Evolutionary conservation across 2,329 filamentous ascomycete genomes (phyloP).

Genomic region (Nemania serpens): DNA sequence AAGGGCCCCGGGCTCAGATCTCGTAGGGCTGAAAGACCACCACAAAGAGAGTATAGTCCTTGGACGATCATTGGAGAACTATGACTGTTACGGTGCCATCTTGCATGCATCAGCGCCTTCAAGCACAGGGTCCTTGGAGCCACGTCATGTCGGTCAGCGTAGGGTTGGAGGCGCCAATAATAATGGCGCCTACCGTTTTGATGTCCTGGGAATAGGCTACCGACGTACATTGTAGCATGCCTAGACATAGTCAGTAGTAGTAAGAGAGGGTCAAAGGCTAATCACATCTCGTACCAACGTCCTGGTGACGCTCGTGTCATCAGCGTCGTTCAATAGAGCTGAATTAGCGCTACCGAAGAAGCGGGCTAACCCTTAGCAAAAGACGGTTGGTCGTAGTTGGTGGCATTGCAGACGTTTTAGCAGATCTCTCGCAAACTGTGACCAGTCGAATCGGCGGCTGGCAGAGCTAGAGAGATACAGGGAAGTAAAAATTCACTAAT

Average conservation of each 20-base stretch:
- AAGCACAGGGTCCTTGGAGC: conserved; percentile 22
- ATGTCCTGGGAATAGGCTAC: conserved; percentile 4
- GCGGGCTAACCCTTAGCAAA: conserved; percentile 5
- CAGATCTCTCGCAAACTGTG: conserved; percentile 15
- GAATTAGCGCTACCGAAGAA: conserved; percentile 17
- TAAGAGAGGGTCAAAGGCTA: conserved; percentile 11
- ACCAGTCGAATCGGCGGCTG: conserved; percentile 2
- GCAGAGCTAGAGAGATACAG: background rate
- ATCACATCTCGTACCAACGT: conserved; percentile 16
- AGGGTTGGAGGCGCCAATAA: conserved; percentile 17
- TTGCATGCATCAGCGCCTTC: conserved; percentile 23
- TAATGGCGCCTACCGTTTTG: conserved; percentile 3
- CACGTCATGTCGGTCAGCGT: conserved; percentile 25
- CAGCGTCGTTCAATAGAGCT: conserved; percentile 13
- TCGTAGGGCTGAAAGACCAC: conserved; percentile 31
- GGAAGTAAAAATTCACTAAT: background rate
- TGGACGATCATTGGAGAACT: conserved; percentile 24
- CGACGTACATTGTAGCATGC: background rate
- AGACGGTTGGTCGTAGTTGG: conserved; percentile 5
- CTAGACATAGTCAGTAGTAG: background rate
- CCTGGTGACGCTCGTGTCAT: conserved; percentile 22
- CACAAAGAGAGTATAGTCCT: conserved; percentile 18
- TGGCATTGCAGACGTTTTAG: background rate
- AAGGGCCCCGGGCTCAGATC: conserved; percentile 25
- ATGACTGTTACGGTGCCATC: conserved; percentile 18